Evolutionary conservation across 768 basidiomycete species (phyloP).

Genomic region (Goffeauzyma gilvescens): DNA sequence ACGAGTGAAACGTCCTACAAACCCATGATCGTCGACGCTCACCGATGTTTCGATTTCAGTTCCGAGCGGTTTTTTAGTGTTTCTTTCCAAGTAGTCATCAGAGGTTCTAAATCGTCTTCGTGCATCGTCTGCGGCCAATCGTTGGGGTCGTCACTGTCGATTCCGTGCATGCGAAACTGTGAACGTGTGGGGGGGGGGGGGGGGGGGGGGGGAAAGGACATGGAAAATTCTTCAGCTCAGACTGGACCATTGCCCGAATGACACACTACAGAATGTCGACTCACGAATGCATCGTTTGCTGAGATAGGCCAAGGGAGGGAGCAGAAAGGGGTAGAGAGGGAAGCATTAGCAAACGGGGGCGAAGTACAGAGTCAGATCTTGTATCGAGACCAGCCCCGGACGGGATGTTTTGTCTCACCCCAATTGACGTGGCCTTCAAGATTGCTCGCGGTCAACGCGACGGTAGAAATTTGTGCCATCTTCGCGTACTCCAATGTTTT

Average conservation of each 20-base stretch:
- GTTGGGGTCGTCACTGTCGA: too few species aligned
- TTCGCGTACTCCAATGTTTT: slow-evolving; percentile 4
- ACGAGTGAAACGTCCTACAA: neutral
- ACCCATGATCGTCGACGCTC: too few species aligned
- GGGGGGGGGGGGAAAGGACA: neutral
- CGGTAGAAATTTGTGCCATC: slow-evolving; percentile 6
- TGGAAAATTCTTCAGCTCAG: neutral
- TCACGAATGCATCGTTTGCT: slow-evolving; percentile 7
- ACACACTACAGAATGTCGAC: neutral
- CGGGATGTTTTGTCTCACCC: neutral
- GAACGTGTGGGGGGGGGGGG: neutral
- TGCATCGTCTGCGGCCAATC: neutral
- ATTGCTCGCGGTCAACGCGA: slow-evolving; percentile 2
- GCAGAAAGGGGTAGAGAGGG: too few species aligned
- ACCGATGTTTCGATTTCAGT: slow-evolving; percentile 5
- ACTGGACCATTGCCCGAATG: slow-evolving; percentile 2
- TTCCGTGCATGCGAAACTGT: neutral
- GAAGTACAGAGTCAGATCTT: neutral
- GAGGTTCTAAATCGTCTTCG: neutral
- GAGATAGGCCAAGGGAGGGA: too few species aligned
- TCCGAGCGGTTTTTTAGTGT: neutral
- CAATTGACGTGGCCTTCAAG: slow-evolving; percentile 1
- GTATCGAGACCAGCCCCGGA: too few species aligned
- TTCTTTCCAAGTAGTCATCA: neutral
- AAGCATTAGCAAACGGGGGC: neutral